A percentile compares a stretch with the other conserved stretches of the same genome.
These are phyloP conservation scores for Mycena alexandri DNA, from an alignment of 768 basidiomycete genomes.

Conservation along the genomic window DNA sequence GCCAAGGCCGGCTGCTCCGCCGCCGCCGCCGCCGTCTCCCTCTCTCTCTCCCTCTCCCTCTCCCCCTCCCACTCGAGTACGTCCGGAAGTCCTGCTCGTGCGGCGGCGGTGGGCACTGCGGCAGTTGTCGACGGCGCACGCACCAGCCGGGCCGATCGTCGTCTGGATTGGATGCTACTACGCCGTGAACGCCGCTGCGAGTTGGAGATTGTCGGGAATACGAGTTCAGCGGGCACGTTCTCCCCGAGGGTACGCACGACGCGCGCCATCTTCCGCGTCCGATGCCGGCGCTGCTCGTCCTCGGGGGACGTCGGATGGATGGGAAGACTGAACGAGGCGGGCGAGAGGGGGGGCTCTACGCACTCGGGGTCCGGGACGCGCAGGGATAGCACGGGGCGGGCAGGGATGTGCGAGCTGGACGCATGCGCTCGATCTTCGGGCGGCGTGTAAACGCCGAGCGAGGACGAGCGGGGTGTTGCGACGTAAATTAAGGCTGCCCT, in stretches of 20 bases:
- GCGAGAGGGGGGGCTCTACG: neutral
- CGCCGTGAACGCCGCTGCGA: neutral
- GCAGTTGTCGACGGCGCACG: neutral
- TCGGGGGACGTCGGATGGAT: neutral
- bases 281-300: conserved; percentile 41
- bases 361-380: neutral
- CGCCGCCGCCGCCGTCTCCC: neutral
- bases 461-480: neutral
- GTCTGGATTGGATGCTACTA: neutral
- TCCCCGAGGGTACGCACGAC: conserved; percentile 61
- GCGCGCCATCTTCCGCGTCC: conserved; percentile 55
- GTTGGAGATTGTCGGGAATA: conserved; percentile 36
- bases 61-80: neutral
- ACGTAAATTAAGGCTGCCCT: conserved; percentile 6
- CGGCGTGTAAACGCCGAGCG: conserved; percentile 2
- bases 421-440: neutral
- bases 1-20: neutral
- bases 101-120: neutral
- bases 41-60: conserved; percentile 3
- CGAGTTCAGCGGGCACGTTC: conserved; percentile 57
- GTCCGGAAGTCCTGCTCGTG: neutral
- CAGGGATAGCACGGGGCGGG: conserved; percentile 19
- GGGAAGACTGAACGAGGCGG: neutral
- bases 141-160: conserved; percentile 3
- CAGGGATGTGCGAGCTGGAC: neutral